Percentiles rank a stretch among this genome's conserved stretches.
Evolutionary conservation across 2,329 filamentous ascomycete genomes (phyloP).

Genomic region (Alternaria hordeiaustralica): DNA sequence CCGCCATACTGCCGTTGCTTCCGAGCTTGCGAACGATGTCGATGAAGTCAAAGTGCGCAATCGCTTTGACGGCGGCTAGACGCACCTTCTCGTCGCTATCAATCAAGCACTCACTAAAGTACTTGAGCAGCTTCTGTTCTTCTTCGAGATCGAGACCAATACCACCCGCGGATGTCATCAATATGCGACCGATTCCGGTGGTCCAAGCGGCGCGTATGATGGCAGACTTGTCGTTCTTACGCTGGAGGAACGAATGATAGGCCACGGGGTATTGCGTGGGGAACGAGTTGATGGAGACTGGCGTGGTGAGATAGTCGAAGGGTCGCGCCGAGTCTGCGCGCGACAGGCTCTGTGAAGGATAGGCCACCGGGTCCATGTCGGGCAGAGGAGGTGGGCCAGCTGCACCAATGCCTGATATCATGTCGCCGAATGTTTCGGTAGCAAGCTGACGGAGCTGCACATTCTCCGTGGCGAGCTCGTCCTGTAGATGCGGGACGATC

Average conservation of each 20-base stretch:
- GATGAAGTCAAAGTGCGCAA: conserved; percentile 80
- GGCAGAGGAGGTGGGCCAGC: conserved; percentile 80
- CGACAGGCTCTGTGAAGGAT: conserved; percentile 73
- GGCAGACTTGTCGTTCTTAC: conserved; percentile 84
- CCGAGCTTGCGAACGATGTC: conserved; percentile 85
- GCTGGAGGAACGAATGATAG: conserved; percentile 83
- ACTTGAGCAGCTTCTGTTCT: conserved; percentile 74
- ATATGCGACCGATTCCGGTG: conserved; percentile 80
- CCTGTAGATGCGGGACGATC: conserved; percentile 91
- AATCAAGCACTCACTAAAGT: conserved; percentile 78
- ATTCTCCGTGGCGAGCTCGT: conserved; percentile 89
- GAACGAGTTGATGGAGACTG: conserved; percentile 88
- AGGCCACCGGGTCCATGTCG: conserved; percentile 78
- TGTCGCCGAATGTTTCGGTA: conserved; percentile 92
- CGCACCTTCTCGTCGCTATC: conserved; percentile 93
- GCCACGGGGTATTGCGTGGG: conserved; percentile 78
- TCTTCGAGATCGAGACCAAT: conserved; percentile 87
- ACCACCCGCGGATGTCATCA: conserved; percentile 89
- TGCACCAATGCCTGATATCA: conserved; percentile 91
- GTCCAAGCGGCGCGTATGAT: conserved; percentile 87
- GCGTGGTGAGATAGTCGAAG: conserved; percentile 74
- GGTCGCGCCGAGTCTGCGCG: conserved; percentile 38
- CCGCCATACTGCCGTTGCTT: conserved; percentile 73
- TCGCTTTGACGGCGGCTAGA: conserved; percentile 82
- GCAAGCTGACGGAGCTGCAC: conserved; percentile 84